Conservation (phyloP, 441 rosid genomes). For the Populus hybrid region DNA sequence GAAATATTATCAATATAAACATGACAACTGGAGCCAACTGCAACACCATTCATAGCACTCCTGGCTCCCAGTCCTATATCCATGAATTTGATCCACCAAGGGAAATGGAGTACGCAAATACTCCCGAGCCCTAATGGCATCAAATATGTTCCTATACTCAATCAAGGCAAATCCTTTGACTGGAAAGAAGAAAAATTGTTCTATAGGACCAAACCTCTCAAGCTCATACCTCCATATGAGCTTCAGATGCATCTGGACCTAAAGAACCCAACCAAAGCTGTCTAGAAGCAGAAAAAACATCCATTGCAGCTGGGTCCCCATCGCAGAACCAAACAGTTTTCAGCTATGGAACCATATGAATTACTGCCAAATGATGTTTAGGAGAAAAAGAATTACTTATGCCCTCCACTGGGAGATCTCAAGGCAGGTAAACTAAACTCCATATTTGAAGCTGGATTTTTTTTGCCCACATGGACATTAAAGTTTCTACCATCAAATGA, state of each 20-base stretch:
- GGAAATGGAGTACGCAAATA: conserved; percentile 70
- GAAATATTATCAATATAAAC: conserved; percentile 74
- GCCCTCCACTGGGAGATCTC: conserved; percentile 36
- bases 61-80: conserved; percentile 83
- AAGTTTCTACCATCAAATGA: conserved; percentile 65
- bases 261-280: conserved; percentile 85
- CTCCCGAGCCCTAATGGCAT: conserved; percentile 86
- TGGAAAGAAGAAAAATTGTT: conserved; percentile 73
- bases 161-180: conserved; percentile 76
- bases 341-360: conserved; percentile 42
- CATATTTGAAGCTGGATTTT: conserved; percentile 30
- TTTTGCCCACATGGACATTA: conserved; percentile 35
- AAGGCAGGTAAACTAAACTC: conserved; percentile 26
- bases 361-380: conserved; percentile 43
- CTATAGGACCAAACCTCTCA: conserved; percentile 82
- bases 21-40: conserved; percentile 74
- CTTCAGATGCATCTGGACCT: conserved; percentile 77
- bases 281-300: conserved; percentile 76
- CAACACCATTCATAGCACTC: conserved; percentile 73
- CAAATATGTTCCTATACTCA: conserved; percentile 84
- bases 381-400: conserved; percentile 53
- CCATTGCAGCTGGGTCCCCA: conserved; percentile 75
- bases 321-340: conserved; percentile 70
- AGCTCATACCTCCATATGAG: conserved; percentile 76
- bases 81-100: conserved; percentile 82